These are phyloP conservation scores for Starmerella asiatica DNA, from an alignment of 805 yeast species.

Conservation along the genomic window DNA sequence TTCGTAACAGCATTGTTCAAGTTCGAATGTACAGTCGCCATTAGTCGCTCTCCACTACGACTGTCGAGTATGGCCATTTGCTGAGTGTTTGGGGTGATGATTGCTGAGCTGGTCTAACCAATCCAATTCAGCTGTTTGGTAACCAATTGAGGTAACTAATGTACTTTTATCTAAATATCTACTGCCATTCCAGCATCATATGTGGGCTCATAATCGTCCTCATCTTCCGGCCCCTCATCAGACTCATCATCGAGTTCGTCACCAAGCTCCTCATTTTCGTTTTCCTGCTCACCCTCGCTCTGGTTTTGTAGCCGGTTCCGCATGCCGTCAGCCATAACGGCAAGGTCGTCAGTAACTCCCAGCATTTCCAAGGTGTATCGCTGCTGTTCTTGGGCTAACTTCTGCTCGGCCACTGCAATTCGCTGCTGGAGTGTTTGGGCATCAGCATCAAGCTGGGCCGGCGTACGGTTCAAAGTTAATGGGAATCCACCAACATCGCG, in stretches of 20 bases:
- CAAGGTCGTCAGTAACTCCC: background rate
- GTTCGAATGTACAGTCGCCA: no score
- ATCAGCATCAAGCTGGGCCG: constrained; percentile 1
- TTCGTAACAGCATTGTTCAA: no score
- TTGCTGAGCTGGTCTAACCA: no score
- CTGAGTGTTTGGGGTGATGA: no score
- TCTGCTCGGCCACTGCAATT: background rate
- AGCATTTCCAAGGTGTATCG: background rate
- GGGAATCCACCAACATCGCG: constrained; percentile 1
- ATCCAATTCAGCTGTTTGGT: no score
- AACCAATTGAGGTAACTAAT: no score
- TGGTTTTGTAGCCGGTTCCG: background rate
- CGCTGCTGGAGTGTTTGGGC: background rate
- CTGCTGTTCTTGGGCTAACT: background rate
- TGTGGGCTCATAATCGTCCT: background rate
- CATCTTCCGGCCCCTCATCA: background rate
- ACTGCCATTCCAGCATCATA: no score
- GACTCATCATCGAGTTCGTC: constrained; percentile 4
- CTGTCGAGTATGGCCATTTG: no score
- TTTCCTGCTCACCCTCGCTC: background rate
- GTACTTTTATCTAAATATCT: background rate
- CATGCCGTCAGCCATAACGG: background rate
- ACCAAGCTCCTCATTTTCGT: background rate
- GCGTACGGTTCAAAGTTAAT: background rate
- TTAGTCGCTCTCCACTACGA: no score